phyloP scores from a whole-genome alignment of 352 stramenopile species.

The Pythium utonaiense region DNA sequence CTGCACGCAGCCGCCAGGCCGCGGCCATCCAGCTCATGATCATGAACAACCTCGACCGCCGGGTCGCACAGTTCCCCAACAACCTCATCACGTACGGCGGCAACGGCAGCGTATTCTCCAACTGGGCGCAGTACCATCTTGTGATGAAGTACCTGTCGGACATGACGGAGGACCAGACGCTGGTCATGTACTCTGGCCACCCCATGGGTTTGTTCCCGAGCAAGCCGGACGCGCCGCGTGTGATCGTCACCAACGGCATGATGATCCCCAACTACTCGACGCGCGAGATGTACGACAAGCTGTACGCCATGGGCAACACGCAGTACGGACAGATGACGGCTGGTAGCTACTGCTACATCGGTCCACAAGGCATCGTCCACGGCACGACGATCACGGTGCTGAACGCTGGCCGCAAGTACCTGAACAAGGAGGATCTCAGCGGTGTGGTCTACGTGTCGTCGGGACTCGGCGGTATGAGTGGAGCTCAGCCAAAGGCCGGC shows the following conservation, averaged over 20 bases:
- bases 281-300: constrained; percentile 83
- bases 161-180: constrained; percentile 87
- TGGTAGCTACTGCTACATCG: constrained; percentile 91
- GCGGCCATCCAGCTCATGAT: constrained; percentile 89
- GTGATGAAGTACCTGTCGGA: constrained; percentile 86
- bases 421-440: constrained; percentile 57
- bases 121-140: constrained; percentile 88
- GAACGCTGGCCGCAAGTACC: constrained; percentile 87
- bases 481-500: constrained; percentile 79
- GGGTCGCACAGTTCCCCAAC: constrained; percentile 85
- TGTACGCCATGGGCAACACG: constrained; percentile 84
- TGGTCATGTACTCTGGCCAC: constrained; percentile 89
- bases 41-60: constrained; percentile 88
- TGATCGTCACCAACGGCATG: constrained; percentile 89
- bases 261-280: constrained; percentile 90
- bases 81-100: constrained; percentile 88
- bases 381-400: constrained; percentile 89
- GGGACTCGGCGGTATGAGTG: constrained; percentile 84
- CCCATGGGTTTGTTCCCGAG: constrained; percentile 84
- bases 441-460: constrained; percentile 87
- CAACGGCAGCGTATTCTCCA: constrained; percentile 88
- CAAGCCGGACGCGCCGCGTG: constrained; percentile 62
- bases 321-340: constrained; percentile 90
- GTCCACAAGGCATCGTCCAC: constrained; percentile 88
- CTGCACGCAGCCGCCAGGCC: constrained; percentile 63